These are phyloP conservation scores for Fraxinus platypoda DNA, from an alignment of 305 asterid species.

Conservation along the genomic window DNA sequence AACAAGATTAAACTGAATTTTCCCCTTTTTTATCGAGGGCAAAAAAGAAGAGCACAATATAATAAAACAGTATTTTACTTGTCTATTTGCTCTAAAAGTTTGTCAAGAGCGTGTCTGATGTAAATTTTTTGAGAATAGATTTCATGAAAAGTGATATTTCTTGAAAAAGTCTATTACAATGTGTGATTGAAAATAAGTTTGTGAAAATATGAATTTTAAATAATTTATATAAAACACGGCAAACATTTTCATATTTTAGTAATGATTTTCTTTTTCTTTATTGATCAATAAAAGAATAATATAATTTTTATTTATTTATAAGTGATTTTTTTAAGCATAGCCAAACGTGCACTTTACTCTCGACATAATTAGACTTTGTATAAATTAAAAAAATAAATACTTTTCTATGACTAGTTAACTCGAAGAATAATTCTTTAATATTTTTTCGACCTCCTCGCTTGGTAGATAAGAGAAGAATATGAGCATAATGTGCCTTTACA, in stretches of 20 bases:
- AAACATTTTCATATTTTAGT: not conserved
- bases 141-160: not conserved
- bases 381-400: not conserved
- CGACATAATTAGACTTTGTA: not conserved
- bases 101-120: not conserved
- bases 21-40: not conserved
- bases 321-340: not conserved
- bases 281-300: not conserved
- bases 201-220: too few species aligned
- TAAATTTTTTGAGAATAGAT: not conserved
- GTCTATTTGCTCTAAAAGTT: not conserved
- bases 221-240: not conserved
- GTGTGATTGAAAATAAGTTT: too few species aligned
- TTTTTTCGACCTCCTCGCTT: not conserved
- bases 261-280: not conserved
- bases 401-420: not conserved
- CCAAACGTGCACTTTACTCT: not conserved
- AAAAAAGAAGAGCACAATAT: not conserved
- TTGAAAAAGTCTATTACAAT: too few species aligned
- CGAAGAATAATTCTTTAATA: not conserved
- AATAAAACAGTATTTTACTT: too few species aligned
- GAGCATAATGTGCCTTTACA: not conserved
- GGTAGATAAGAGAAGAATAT: not conserved
- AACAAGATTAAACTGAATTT: not conserved
- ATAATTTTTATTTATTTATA: too few species aligned